Percentiles rank a stretch among this genome's conserved stretches.
Evolutionary conservation across 257 asterid genomes (phyloP).

Genomic region (Salvia rosmarinus): DNA sequence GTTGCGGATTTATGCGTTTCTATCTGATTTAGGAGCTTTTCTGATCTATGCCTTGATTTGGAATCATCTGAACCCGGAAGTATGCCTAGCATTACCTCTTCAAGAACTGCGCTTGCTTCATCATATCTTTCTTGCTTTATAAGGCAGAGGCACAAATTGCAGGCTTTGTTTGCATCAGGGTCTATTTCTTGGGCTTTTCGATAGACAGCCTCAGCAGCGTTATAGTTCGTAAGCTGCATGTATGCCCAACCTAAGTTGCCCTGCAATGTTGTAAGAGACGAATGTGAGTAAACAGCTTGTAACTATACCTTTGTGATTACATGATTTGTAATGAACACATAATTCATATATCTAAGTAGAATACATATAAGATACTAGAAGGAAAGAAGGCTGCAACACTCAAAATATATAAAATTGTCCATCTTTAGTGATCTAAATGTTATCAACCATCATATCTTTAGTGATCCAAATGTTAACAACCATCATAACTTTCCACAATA

Average conservation of each 20-base stretch:
- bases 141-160: slow-evolving; percentile 72
- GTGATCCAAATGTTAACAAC: no score
- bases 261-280: slow-evolving; percentile 40
- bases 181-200: slow-evolving; percentile 76
- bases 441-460: not conserved
- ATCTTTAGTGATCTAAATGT: not conserved
- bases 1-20: slow-evolving; percentile 36
- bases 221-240: slow-evolving; percentile 72
- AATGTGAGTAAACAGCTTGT: no score
- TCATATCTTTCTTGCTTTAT: slow-evolving; percentile 57
- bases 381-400: no score
- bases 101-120: slow-evolving; percentile 69
- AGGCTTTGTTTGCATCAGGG: slow-evolving; percentile 82
- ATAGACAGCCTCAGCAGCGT: slow-evolving; percentile 73
- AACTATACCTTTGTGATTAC: no score
- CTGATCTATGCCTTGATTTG: slow-evolving; percentile 55
- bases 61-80: slow-evolving; percentile 66
- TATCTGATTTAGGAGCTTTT: slow-evolving; percentile 60
- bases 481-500: no score
- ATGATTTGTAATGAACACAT: no score
- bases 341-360: no score
- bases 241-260: slow-evolving; percentile 97
- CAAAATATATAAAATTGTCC: not conserved
- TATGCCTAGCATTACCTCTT: slow-evolving; percentile 52
- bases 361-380: no score